These are phyloP conservation scores for Cladophialophora carrionii DNA, from an alignment of 2,329 filamentous ascomycete species.

Conservation along the genomic window DNA sequence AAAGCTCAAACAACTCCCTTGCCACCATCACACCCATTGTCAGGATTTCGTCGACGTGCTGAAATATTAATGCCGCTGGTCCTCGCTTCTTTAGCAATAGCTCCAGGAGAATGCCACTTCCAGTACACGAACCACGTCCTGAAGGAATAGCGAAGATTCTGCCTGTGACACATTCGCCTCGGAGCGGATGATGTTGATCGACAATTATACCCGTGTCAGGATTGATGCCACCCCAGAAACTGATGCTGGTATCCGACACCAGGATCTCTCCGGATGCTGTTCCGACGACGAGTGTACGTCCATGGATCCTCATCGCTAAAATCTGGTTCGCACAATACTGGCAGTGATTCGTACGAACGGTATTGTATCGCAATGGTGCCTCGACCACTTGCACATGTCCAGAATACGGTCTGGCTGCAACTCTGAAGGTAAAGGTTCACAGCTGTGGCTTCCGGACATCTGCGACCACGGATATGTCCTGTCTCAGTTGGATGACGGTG, in stretches of 20 bases:
- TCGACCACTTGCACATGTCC: neutral
- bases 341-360: neutral
- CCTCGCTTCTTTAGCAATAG: constrained; percentile 48
- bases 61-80: constrained; percentile 50
- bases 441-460: neutral
- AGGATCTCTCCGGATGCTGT: constrained; percentile 41
- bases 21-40: constrained; percentile 53
- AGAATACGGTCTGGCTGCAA: neutral
- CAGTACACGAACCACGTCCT: constrained; percentile 54
- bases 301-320: neutral
- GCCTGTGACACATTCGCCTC: constrained; percentile 42
- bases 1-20: constrained; percentile 46
- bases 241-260: constrained; percentile 42
- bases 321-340: neutral
- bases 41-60: constrained; percentile 50
- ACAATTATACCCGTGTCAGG: constrained; percentile 49
- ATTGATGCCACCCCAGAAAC: constrained; percentile 55
- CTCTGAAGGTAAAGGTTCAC: neutral
- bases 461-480: constrained; percentile 3
- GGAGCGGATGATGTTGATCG: constrained; percentile 51
- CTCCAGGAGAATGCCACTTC: constrained; percentile 53
- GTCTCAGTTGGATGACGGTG: neutral
- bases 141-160: constrained; percentile 51
- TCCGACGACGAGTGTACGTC: constrained; percentile 19
- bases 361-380: neutral